phyloP scores from a whole-genome alignment of 2,329 filamentous ascomycete genomes.

The Ceratocystis alfenasii region DNA sequence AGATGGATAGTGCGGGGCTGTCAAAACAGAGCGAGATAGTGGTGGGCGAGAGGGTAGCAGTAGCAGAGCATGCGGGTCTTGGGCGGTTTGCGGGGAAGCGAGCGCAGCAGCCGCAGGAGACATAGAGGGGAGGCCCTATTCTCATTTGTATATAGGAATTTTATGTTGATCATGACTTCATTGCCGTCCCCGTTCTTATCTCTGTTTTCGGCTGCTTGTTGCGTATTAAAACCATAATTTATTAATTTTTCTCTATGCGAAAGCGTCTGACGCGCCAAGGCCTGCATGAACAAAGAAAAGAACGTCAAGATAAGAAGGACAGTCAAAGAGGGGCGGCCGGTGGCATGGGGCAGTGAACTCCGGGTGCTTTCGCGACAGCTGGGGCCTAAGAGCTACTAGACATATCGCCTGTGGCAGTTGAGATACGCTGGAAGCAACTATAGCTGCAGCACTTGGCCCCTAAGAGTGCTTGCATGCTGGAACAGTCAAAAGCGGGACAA shows the following conservation, averaged over 20 bases:
- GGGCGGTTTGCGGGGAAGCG: conserved; percentile 18
- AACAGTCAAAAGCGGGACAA: not conserved
- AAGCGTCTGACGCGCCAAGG: conserved; percentile 4
- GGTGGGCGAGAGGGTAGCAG: conserved; percentile 11
- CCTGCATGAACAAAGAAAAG: not conserved
- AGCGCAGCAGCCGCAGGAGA: not conserved
- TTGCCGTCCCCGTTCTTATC: no score
- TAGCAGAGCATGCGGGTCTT: conserved; percentile 19
- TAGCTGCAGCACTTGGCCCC: no score
- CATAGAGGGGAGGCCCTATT: not conserved
- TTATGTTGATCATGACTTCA: no score
- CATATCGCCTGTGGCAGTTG: no score
- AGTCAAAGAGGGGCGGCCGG: not conserved
- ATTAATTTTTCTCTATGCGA: not conserved
- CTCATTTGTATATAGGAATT: no score
- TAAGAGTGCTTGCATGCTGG: no score
- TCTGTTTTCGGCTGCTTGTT: no score
- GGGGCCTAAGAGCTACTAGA: not conserved
- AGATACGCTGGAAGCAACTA: no score
- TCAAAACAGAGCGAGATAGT: conserved; percentile 17
- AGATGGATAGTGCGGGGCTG: conserved; percentile 13
- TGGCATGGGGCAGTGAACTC: no score
- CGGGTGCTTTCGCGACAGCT: no score
- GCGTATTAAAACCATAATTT: not conserved
- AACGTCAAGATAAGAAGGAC: not conserved